Evolutionary conservation across 176 grass and related monocot species (phyloP), one percentile per base, ranked within the genome.

Genomic region (Ensete ventricosum): DNA sequence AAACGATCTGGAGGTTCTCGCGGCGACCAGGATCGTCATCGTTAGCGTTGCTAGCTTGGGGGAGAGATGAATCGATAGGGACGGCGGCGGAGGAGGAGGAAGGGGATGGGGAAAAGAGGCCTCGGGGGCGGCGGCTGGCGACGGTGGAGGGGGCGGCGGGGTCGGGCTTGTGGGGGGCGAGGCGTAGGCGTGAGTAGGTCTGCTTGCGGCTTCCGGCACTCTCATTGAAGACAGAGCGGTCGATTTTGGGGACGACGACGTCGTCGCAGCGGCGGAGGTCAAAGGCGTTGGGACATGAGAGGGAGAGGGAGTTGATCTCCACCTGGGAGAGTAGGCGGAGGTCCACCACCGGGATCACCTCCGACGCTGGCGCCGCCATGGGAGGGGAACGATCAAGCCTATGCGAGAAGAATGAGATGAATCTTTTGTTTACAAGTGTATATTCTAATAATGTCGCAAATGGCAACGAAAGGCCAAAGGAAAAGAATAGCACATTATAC

Each of bases 181-280:
- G 77, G 84, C 88, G 90, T 82, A 52, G 84, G 69, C 86, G 95
- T 17, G 86, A 89, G 73, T 91, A 95, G 83, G 91, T 95, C 75
- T 99, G 91, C 82, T 89, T 95, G 50, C 91, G 91, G 69, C 88
- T 93, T 0, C 95, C 95, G 11, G 90, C 95, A 82, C 95, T 98
- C 88, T 98, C 95, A 69, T 98, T 98, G 84, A 98, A 95, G 14
- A 89, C 81, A 8, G 87, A 86, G 55, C 82, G 88, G 83, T 95
- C 84, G 84, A 91, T 95, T 76, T 88, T 99, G 48, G 86, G 84
- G 2, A 81, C 76, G 17, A 74, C 84, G 43, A 91, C 83, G 64
- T 86, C 86, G 82, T 82, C 80, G 76, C 66, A 82, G 82, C 76
- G 82, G 25, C 73, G 60, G 43, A 84, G 88, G 14, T 78, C 73